Evolutionary conservation across 2,329 filamentous ascomycete genomes (phyloP).

Genomic region (Exophiala calicioides): DNA sequence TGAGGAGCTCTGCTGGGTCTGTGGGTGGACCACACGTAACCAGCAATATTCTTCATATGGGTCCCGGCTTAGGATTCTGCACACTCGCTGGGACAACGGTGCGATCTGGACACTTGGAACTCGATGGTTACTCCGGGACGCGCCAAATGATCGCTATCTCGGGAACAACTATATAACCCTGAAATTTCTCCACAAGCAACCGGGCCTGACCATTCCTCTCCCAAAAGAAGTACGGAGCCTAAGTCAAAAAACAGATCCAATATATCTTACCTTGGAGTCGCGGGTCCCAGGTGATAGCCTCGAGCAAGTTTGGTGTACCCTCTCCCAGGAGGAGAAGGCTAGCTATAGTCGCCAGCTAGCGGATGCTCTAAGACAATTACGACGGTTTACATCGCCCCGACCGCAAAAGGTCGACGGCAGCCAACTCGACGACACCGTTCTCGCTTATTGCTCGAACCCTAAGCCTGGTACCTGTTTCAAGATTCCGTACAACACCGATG

Average conservation of each 20-base stretch:
- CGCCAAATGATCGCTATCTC: conserved; percentile 7
- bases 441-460: neutral
- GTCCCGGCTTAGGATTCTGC: conserved; percentile 10
- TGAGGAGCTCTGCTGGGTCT: conserved; percentile 7
- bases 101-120: conserved; percentile 12
- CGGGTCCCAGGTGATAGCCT: conserved; percentile 7
- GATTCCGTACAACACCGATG: conserved; percentile 2
- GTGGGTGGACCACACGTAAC: neutral
- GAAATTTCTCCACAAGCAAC: conserved; percentile 16
- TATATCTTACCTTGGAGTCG: conserved; percentile 12
- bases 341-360: conserved; percentile 11
- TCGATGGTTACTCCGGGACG: conserved; percentile 10
- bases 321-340: conserved; percentile 9
- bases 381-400: conserved; percentile 10
- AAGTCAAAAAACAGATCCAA: conserved; percentile 5
- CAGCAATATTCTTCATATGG: neutral
- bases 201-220: conserved; percentile 10
- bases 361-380: conserved; percentile 6
- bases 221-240: conserved; percentile 6
- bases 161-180: conserved; percentile 16
- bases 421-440: conserved; percentile 6
- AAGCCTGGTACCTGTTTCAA: conserved; percentile 4
- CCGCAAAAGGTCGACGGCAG: conserved; percentile 14
- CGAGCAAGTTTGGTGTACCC: neutral
- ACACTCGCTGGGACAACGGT: conserved; percentile 1